These are phyloP conservation scores for Colletotrichum godetiae DNA, from an alignment of 2,329 filamentous ascomycete genomes.

Conservation along the genomic window DNA sequence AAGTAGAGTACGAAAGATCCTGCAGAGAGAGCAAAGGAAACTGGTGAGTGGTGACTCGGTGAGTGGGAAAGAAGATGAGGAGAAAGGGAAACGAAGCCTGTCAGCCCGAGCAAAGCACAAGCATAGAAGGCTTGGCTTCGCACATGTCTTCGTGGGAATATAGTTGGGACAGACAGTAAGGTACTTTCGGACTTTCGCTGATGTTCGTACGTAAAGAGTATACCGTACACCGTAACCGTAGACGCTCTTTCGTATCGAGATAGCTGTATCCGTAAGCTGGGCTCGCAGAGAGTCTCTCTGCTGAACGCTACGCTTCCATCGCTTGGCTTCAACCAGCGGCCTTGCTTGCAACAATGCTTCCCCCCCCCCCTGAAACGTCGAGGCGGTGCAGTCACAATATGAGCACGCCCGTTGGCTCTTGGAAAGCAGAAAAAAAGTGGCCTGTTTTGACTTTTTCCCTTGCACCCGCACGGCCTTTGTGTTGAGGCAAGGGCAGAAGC, in stretches of 20 bases:
- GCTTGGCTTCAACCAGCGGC: constrained; percentile 14
- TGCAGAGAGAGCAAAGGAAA: background rate
- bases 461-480: constrained; percentile 16
- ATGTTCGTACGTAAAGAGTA: background rate
- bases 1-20: background rate
- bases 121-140: background rate
- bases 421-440: constrained; percentile 3
- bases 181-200: background rate
- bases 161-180: too few relatives aligned
- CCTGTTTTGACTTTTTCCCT: constrained; percentile 23
- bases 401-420: constrained; percentile 10
- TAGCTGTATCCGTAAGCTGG: background rate
- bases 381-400: constrained; percentile 12
- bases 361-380: constrained; percentile 32
- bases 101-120: background rate
- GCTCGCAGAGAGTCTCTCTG: background rate
- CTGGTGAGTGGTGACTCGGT: background rate
- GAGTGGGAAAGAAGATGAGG: background rate
- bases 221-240: too few relatives aligned
- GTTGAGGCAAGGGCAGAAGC: constrained; percentile 1
- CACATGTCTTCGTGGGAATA: background rate
- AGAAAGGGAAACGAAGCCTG: background rate
- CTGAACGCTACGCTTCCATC: background rate
- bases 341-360: constrained; percentile 26
- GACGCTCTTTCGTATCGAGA: background rate